phyloP scores from a whole-genome alignment of 768 basidiomycete genomes.

The Paxillus rubicundulus region DNA sequence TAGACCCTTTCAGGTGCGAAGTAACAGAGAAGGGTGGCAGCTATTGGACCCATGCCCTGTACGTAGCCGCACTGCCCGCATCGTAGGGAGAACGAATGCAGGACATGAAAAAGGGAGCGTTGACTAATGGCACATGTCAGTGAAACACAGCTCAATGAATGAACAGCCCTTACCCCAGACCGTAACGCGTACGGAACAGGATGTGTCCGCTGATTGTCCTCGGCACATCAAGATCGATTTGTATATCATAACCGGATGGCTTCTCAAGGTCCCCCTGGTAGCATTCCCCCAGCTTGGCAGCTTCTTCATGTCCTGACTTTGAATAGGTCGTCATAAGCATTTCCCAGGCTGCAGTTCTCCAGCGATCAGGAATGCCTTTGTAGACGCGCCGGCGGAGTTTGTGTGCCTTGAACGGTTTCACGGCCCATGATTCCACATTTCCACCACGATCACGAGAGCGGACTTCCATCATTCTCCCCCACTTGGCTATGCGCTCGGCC shows the following conservation, averaged over 20 bases:
- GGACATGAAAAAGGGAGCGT: constrained; percentile 90
- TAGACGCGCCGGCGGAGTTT: constrained; percentile 78
- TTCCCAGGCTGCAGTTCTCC: constrained; percentile 93
- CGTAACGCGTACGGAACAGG: constrained; percentile 93
- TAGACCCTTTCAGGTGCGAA: constrained; percentile 89
- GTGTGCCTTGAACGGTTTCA: constrained; percentile 60
- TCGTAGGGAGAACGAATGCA: constrained; percentile 87
- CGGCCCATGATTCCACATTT: constrained; percentile 71
- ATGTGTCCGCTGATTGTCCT: constrained; percentile 94
- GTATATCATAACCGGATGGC: constrained; percentile 88
- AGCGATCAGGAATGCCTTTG: constrained; percentile 96
- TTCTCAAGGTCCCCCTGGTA: constrained; percentile 69
- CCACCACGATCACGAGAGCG: constrained; percentile 68
- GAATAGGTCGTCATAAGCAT: constrained; percentile 63
- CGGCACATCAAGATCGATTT: constrained; percentile 97
- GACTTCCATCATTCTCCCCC: constrained; percentile 87
- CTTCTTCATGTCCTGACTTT: constrained; percentile 42
- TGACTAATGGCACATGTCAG: constrained; percentile 53
- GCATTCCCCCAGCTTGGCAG: constrained; percentile 42
- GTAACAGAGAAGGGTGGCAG: constrained; percentile 91
- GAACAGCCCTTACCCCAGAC: constrained; percentile 71
- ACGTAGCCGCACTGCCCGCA: constrained; percentile 91
- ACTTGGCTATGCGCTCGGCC: constrained; percentile 76
- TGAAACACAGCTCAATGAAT: neutral
- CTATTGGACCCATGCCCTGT: constrained; percentile 98